Evolutionary conservation across 805 yeast genomes (phyloP).

Genomic region (Ogataea angusta): DNA sequence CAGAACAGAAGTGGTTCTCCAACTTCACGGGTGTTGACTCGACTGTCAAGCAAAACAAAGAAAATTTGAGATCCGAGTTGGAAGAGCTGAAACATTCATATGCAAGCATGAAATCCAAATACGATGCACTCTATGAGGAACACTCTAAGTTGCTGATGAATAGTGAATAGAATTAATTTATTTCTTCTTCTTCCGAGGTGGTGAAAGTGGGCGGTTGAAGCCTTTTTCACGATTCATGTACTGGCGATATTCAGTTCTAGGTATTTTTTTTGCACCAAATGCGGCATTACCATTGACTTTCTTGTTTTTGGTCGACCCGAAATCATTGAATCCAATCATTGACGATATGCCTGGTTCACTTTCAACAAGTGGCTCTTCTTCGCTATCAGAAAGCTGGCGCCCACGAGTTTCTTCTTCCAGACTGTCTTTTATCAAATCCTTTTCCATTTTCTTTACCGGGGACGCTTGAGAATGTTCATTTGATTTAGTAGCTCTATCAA

Average conservation of each 20-base stretch:
- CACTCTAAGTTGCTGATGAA: slow-evolving; percentile 39
- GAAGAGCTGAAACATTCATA: slow-evolving; percentile 56
- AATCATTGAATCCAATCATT: slow-evolving; percentile 58
- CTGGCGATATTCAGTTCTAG: slow-evolving; percentile 49
- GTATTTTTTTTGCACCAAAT: slow-evolving; percentile 38
- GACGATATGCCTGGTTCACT: slow-evolving; percentile 2
- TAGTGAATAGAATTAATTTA: slow-evolving; percentile 6
- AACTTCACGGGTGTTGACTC: slow-evolving; percentile 41
- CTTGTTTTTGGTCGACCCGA: slow-evolving; percentile 54
- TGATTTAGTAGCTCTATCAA: too few relatives aligned
- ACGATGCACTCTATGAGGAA: slow-evolving; percentile 54
- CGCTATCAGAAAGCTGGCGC: slow-evolving; percentile 1
- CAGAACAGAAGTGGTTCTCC: slow-evolving; percentile 52
- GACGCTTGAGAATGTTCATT: not conserved
- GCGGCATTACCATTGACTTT: slow-evolving; percentile 49
- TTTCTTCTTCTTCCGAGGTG: slow-evolving; percentile 32
- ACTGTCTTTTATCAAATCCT: not conserved
- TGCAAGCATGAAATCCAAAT: slow-evolving; percentile 52
- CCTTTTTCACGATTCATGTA: slow-evolving; percentile 59
- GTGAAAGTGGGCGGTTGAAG: slow-evolving; percentile 53
- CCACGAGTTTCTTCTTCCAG: not conserved
- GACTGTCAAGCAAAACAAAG: slow-evolving; percentile 18
- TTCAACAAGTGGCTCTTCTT: slow-evolving; percentile 2
- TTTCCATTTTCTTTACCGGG: not conserved
- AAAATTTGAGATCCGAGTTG: slow-evolving; percentile 44